Evolutionary conservation across 2,329 filamentous ascomycete genomes (phyloP).

Genomic region (Talaromyces sp.): DNA sequence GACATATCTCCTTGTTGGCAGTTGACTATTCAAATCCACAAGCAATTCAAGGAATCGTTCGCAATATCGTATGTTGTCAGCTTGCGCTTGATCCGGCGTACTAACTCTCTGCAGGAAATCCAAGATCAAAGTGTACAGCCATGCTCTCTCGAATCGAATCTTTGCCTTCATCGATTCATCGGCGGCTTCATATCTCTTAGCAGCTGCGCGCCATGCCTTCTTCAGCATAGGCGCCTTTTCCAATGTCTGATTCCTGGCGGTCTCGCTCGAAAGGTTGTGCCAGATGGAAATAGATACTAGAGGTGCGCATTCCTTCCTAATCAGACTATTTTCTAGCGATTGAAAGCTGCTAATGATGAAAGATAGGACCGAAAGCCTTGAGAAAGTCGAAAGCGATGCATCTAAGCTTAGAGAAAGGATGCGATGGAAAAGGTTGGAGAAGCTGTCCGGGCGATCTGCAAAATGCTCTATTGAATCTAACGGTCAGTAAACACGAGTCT

Average conservation of each 20-base stretch:
- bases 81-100: conserved; percentile 37
- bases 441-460: conserved; percentile 70
- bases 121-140: conserved; percentile 82
- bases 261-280: conserved; percentile 83
- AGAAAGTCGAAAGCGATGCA: conserved; percentile 59
- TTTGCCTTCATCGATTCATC: conserved; percentile 76
- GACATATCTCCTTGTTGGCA: conserved; percentile 90
- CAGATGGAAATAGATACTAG: conserved; percentile 92
- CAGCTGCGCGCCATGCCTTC: conserved; percentile 86
- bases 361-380: conserved; percentile 78
- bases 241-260: conserved; percentile 68
- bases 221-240: conserved; percentile 70
- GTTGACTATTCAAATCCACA: conserved; percentile 84
- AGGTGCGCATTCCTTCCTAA: conserved; percentile 94
- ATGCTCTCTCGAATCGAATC: conserved; percentile 85
- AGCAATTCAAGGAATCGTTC: conserved; percentile 92
- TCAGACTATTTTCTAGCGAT: conserved; percentile 80
- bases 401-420: conserved; percentile 83
- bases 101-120: conserved; percentile 78
- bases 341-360: conserved; percentile 93
- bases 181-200: conserved; percentile 80
- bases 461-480: conserved; percentile 61
- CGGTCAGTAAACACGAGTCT: conserved; percentile 15
- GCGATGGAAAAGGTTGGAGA: conserved; percentile 84
- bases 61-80: conserved; percentile 73